Percentiles rank a stretch among this genome's conserved stretches.
These are phyloP conservation scores for Podosphaera aphanis DNA, from an alignment of 2,329 filamentous ascomycete genomes.

Conservation along the genomic window DNA sequence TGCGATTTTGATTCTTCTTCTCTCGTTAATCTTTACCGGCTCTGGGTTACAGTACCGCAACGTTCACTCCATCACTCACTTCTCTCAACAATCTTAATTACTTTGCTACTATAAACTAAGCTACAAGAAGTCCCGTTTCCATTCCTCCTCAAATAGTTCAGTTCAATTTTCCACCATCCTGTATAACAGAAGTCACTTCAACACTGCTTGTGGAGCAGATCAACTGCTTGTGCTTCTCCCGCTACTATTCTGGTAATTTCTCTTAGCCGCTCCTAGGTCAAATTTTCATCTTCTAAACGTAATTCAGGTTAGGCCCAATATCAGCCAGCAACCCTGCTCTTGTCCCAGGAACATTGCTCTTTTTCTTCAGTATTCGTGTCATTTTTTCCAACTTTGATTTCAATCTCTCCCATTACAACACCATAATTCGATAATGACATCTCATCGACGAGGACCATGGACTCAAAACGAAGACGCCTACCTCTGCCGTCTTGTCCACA, in stretches of 20 bases:
- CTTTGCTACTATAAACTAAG: background rate
- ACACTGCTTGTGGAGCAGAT: background rate
- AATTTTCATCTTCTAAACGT: background rate
- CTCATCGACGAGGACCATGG: constrained; percentile 60
- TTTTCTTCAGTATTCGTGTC: background rate
- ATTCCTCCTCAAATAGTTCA: background rate
- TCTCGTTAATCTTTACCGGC: background rate
- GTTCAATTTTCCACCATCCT: background rate
- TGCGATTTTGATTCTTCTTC: background rate
- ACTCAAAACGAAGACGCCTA: constrained; percentile 51
- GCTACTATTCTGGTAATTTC: background rate
- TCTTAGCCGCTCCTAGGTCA: no score
- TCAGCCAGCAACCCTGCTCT: background rate
- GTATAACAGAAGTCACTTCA: background rate
- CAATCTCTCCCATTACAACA: background rate
- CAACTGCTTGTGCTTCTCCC: background rate
- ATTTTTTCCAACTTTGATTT: background rate
- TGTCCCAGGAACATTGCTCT: background rate
- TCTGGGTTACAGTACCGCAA: background rate
- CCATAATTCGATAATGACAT: constrained; percentile 8
- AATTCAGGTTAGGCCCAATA: background rate
- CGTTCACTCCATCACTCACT: background rate
- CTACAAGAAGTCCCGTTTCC: background rate
- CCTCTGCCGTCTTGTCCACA: constrained; percentile 45
- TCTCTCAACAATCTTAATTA: background rate